Evolutionary conservation across 257 asterid genomes (phyloP).

Genomic region (Ilex aquifolium): DNA sequence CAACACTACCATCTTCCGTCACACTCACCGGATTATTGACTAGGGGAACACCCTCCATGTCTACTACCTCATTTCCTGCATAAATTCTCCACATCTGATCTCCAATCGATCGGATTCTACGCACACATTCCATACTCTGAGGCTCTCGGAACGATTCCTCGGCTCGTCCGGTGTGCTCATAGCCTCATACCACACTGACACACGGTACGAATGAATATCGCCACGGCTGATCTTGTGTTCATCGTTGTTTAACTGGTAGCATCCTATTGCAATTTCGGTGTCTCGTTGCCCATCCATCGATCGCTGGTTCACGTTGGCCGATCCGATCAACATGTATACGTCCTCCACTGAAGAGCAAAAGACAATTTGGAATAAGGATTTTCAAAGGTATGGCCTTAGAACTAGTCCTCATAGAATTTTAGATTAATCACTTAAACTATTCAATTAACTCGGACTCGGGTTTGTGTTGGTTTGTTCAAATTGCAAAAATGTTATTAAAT

Average conservation of each 20-base stretch:
- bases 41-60: conserved; percentile 74
- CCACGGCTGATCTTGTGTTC: conserved; percentile 23
- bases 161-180: conserved; percentile 61
- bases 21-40: conserved; percentile 57
- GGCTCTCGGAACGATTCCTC: conserved; percentile 50
- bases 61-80: conserved; percentile 50
- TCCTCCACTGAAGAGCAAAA: conserved; percentile 61
- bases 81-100: conserved; percentile 70
- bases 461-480: too few relatives aligned
- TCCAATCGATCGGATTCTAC: conserved; percentile 47
- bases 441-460: too few relatives aligned
- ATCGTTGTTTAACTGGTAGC: conserved; percentile 46
- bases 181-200: conserved; percentile 84
- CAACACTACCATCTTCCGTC: conserved; percentile 45
- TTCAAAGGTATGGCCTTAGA: too few relatives aligned
- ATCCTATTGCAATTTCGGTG: conserved; percentile 85
- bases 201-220: conserved; percentile 54
- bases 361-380: too few relatives aligned
- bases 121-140: conserved; percentile 51
- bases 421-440: too few relatives aligned
- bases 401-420: too few relatives aligned
- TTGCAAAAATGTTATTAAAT: too few relatives aligned
- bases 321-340: conserved; percentile 62
- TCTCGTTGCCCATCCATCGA: conserved; percentile 91
- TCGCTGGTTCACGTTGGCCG: conserved; percentile 84